Evolutionary conservation across 164 flowering plant species (phyloP), one percentile per base, ranked within the genome.

Genomic region (Taxillus chinensis): DNA sequence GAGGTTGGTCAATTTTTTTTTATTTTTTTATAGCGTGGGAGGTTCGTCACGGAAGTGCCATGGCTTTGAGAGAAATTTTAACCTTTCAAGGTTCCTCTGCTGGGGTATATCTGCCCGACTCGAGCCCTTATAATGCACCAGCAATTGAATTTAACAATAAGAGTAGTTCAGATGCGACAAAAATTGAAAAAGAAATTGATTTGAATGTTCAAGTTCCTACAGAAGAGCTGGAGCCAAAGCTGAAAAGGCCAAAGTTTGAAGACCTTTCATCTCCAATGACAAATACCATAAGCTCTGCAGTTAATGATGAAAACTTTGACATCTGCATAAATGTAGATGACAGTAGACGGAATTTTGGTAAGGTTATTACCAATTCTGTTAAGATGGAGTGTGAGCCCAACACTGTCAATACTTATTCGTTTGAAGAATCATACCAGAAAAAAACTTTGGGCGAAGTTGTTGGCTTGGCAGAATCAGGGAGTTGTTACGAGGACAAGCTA

Each of bases 11-110:
- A 27, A 27, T 0, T 27, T 41, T 8, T n/a, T 46, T 64, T 7
- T 56, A 12, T 16, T 40, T 38, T 64, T 56, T 70, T 39, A 62
- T 84, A 92, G 99, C 76, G 53, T 95, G 99, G 99, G 99, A 95
- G 80, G 78, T 89, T 58, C 96, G 99, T 17, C 99, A 95, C 75
- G 99, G 99, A 60, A 83, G 99, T 72, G 78, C 86, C 38, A 91
- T 91, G 98, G 96, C 96, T 61, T 67, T 95, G 60, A 91, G 99
- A 74, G 99, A 95, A 77, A 83, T 95, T 70, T 72, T 95, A 59
- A 77, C 89, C 6, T 86, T 83, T 74, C 98, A 91, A 76, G 99
- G 96, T 67, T 82, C 81, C 62, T 85, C 83, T 71, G 96, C 90
- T 67, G 98, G 92, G 58, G 83, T 87, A 37, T 62, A 73, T 66